Evolutionary conservation across 768 basidiomycete genomes (phyloP).

Genomic region (Pleurotus pulmonarius): DNA sequence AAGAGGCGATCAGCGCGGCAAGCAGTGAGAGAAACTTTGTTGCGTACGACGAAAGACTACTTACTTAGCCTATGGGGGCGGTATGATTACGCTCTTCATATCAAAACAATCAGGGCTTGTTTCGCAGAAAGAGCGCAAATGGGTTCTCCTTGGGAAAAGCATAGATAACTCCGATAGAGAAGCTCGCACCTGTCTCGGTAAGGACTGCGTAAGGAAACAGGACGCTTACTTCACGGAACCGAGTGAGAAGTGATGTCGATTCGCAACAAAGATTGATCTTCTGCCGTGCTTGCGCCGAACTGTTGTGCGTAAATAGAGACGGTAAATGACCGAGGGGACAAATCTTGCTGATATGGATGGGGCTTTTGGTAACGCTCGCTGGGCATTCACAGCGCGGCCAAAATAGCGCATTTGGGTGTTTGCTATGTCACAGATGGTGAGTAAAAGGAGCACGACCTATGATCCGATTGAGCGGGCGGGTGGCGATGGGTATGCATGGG

Average conservation of each 20-base stretch:
- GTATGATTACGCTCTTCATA: not conserved
- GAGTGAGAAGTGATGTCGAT: not conserved
- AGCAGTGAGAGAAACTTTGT: constrained; percentile 2
- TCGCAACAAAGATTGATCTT: not conserved
- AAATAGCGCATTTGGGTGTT: not conserved
- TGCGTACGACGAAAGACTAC: not conserved
- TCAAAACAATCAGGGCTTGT: constrained; percentile 5
- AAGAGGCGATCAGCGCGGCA: not conserved
- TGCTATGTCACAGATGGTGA: not conserved
- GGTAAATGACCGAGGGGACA: not conserved
- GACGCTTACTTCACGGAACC: not conserved
- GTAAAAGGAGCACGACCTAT: not conserved
- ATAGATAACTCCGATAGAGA: not conserved
- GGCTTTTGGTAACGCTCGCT: not conserved
- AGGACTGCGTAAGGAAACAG: not conserved
- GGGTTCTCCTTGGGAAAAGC: not conserved
- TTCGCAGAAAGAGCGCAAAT: constrained; percentile 4
- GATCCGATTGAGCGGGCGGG: not conserved
- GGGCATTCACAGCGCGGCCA: not conserved
- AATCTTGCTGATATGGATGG: not conserved
- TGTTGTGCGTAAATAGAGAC: not conserved
- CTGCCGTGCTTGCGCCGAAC: too few species aligned
- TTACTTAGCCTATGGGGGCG: not conserved
- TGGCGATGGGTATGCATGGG: not conserved
- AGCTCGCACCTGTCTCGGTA: not conserved